phyloP scores from a whole-genome alignment of 345 rosid genomes.

The Nasturtium officinale region DNA sequence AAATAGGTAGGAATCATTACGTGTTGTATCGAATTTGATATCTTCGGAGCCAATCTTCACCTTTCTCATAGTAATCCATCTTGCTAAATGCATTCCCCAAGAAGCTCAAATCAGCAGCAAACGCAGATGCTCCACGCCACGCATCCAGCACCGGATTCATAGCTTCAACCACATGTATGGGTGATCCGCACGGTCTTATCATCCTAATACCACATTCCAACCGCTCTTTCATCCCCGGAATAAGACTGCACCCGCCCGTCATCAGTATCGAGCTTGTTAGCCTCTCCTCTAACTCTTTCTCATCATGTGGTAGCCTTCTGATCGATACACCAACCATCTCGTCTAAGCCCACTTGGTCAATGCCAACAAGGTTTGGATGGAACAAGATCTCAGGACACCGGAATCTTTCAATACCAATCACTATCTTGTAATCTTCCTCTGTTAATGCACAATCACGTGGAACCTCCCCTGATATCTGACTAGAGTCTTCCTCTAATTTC shows the following conservation, averaged over 20 bases:
- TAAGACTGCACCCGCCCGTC: constrained; percentile 79
- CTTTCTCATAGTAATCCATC: constrained; percentile 80
- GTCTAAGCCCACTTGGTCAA: constrained; percentile 84
- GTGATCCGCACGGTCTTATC: constrained; percentile 81
- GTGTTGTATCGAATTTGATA: constrained; percentile 63
- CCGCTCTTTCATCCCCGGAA: constrained; percentile 70
- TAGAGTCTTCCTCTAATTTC: constrained; percentile 53
- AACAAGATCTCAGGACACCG: constrained; percentile 86
- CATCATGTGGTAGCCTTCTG: constrained; percentile 57
- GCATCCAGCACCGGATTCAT: constrained; percentile 86
- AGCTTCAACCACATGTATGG: constrained; percentile 67
- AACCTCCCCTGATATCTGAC: constrained; percentile 62
- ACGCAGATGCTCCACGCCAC: constrained; percentile 91
- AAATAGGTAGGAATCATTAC: constrained; percentile 4
- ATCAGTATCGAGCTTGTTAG: constrained; percentile 71
- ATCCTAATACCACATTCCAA: constrained; percentile 77
- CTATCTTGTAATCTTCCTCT: constrained; percentile 86
- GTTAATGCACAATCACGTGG: constrained; percentile 65
- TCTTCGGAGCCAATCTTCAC: constrained; percentile 88
- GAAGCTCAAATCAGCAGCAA: constrained; percentile 63
- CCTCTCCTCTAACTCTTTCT: constrained; percentile 56
- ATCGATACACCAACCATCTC: constrained; percentile 84
- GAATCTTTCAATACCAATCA: constrained; percentile 81
- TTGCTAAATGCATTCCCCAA: constrained; percentile 63
- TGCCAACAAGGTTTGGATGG: constrained; percentile 77